Base-by-base conservation (phyloP, 352 stramenopile species). In the Phytopythium boreale region DNA sequence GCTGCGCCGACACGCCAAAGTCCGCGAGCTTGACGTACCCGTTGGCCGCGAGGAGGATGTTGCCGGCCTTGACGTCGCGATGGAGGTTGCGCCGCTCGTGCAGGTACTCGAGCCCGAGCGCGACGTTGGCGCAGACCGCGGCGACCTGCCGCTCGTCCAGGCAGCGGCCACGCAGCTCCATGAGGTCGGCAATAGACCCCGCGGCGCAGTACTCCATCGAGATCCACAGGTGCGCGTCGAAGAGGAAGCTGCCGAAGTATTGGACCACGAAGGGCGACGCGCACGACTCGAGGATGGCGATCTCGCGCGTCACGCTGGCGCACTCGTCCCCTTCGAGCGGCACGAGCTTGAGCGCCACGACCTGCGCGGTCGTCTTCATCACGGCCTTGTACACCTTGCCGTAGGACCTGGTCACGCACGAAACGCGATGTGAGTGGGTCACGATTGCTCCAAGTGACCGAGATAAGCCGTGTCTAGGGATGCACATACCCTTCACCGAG, bases 1-100 rank as follows among this genome's bases (percentile, higher is more conserved):
- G 78, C 69, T 95, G 86, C 27, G 87, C 90, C n/a, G 87, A 93
- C 41, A 96, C 90, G 60, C 90, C 90, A 76, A 97, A 97, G 70
- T 97, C 90, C 0, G 89, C 86, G 36, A 97, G 78, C 66, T 95
- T 97, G 58, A 88, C 75, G 31, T 79, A 61, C 11, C 90, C 90
- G 39, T 88, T 72, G 19, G 66, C 62, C 7, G 79, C 80, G 9
- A 97, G 71, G 22, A 97, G 68, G 52, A 97, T 75, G 66, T 97
- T 97, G 10, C 81, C 86, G 6, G 90, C 87, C 65, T 97, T 97
- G 53, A 97, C 86, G 63, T 97, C 84, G 22, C 90, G 84, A 62
- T 97, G 90, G 66, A 97, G 95, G 20, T 88, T 87, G 17, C 79
- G 74, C 34, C 86, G 72, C 20, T 62, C 70, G 72, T 97, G 90